Conservation (phyloP, 345 rosid species). For the Fremontodendron californicum region DNA sequence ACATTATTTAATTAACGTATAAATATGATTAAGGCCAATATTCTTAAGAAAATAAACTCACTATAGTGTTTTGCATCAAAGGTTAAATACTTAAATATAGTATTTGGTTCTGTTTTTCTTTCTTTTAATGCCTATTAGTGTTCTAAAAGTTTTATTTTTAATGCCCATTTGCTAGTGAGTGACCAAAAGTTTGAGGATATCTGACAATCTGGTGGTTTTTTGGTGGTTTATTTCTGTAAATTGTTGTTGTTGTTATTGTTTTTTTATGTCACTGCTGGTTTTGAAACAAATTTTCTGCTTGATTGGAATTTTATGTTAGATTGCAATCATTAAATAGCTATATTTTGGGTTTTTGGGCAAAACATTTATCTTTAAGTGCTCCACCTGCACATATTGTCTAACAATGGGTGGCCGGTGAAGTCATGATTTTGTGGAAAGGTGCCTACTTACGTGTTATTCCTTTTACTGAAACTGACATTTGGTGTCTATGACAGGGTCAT, state of each 20-base stretch:
- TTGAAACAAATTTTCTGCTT: background rate
- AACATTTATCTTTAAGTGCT: background rate
- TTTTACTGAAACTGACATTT: constrained; percentile 1
- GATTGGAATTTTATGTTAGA: background rate
- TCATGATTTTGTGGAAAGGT: background rate
- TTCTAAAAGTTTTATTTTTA: background rate
- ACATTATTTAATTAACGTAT: background rate
- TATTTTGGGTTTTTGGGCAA: background rate
- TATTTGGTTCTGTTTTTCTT: background rate
- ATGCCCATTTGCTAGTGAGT: background rate
- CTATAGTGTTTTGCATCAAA: background rate
- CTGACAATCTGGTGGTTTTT: background rate
- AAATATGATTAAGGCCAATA: background rate
- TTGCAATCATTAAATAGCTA: background rate
- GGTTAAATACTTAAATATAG: background rate
- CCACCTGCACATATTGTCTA: background rate
- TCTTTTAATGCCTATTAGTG: background rate
- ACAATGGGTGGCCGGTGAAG: background rate
- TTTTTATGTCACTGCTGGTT: background rate
- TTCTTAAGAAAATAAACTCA: background rate
- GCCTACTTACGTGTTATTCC: background rate
- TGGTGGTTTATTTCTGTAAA: background rate
- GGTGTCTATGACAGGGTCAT: constrained; percentile 51
- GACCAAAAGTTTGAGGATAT: background rate
- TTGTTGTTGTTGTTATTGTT: background rate